These are phyloP conservation scores for Xylaria flabelliformis DNA, from an alignment of 495 filamentous ascomycete genomes.

Conservation along the genomic window DNA sequence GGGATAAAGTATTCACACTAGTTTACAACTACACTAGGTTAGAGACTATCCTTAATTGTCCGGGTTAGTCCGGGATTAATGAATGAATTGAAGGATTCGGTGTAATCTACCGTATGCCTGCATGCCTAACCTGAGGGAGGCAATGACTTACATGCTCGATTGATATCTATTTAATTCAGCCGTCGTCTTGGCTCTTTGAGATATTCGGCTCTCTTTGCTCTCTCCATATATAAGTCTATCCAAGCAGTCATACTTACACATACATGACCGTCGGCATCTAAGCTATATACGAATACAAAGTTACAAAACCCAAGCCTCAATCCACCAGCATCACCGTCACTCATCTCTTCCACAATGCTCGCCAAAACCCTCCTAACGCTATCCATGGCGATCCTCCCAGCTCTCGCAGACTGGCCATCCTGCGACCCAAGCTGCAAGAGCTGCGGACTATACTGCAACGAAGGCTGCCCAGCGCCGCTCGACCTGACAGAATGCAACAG, in stretches of 20 bases:
- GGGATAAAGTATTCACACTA: not conserved
- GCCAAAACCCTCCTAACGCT: not conserved
- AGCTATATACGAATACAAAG: too few species aligned
- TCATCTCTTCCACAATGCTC: not conserved
- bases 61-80: not conserved
- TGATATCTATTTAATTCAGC: not conserved
- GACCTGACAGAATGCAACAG: constrained; percentile 24
- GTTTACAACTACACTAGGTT: not conserved
- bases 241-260: too few species aligned
- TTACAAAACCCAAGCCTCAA: too few species aligned
- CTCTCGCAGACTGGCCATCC: not conserved
- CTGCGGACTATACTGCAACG: constrained; percentile 28
- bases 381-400: not conserved
- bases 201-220: not conserved
- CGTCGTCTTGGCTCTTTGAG: not conserved
- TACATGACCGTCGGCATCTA: too few species aligned
- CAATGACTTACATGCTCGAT: not conserved
- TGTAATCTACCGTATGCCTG: not conserved
- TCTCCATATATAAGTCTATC: not conserved
- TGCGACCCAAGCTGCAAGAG: not conserved
- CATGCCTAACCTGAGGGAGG: not conserved
- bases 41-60: not conserved
- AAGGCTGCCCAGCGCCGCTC: constrained; percentile 28
- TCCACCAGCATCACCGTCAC: not conserved
- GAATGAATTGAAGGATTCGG: not conserved